phyloP scores from a whole-genome alignment of 176 grass and related monocot genomes.

The Aegilops longissima region DNA sequence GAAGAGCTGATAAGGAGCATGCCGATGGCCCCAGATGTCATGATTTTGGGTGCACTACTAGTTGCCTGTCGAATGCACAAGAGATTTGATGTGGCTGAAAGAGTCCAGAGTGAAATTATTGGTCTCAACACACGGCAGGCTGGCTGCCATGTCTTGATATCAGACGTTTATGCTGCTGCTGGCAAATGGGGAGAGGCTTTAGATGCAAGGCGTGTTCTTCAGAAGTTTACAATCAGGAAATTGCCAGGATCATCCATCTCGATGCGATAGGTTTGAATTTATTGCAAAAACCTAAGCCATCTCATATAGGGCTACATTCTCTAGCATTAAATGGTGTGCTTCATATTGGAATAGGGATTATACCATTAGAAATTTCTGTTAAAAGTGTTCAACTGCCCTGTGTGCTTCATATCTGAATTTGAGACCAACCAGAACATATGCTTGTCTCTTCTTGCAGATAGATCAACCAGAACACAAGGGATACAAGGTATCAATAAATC shows the following conservation, averaged over 20 bases:
- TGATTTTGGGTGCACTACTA: slow-evolving; percentile 57
- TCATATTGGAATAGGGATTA: background rate
- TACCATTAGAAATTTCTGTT: background rate
- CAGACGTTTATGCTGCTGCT: slow-evolving; percentile 52
- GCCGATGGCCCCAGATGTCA: slow-evolving; percentile 56
- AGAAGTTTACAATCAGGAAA: slow-evolving; percentile 43
- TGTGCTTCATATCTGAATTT: background rate
- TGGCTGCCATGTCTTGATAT: slow-evolving; percentile 58
- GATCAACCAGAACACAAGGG: too few species aligned
- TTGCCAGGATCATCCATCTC: slow-evolving; percentile 48
- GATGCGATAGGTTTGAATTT: slow-evolving; percentile 27
- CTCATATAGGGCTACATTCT: background rate
- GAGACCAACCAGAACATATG: background rate
- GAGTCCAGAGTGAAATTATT: slow-evolving; percentile 38
- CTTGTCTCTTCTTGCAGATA: background rate
- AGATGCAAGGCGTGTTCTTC: slow-evolving; percentile 43
- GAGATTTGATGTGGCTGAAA: slow-evolving; percentile 56
- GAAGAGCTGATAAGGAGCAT: slow-evolving; percentile 53
- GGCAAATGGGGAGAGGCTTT: slow-evolving; percentile 51
- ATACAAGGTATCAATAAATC: too few species aligned
- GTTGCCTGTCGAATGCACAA: slow-evolving; percentile 58
- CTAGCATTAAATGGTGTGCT: background rate
- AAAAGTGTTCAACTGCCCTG: background rate
- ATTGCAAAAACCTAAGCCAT: background rate
- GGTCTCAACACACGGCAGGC: slow-evolving; percentile 26